Evolutionary conservation across 2,329 filamentous ascomycete species (phyloP), one percentile per base, ranked within the genome.

Genomic region (Microdochium paspali): DNA sequence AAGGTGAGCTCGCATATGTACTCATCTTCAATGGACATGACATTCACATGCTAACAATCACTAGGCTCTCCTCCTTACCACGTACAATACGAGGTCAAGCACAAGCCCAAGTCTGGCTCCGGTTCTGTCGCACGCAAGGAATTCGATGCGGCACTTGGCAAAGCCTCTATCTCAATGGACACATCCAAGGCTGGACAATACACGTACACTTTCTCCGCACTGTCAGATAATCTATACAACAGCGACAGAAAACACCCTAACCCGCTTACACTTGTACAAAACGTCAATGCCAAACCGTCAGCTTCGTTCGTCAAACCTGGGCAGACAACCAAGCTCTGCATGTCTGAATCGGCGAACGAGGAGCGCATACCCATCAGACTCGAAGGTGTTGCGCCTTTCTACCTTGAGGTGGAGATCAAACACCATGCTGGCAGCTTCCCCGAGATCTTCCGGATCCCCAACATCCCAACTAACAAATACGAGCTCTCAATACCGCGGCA

Each of bases 321-420:
- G 15, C 93, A 93, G 64, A 90, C 88, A 1, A 96, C 96, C 73
- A 95, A 93, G 62, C 95, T 91, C 66, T 98, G 93, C 68, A 85
- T 90, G 63, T 83, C 90, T 44, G 88, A 95, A 57, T 79, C 85
- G 45, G 80, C 81, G 47, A 80, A 83, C 26, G 88, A 94, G 58
- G 90, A 98, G 59, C 82, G 80, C 35, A 95, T 98, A 47, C 90
- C 91, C 0, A 85, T 98, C 50, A 83, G 79, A 2, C 75, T 98
- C 18, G 85, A 85, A 50, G 93, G 93, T 32, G 73, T 84, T 15
- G 81, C 91, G 6, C 93, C 93, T 0, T 98, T 98, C 69, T 84
- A 84, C 44, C 72, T 98, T 4, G 93, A 97, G 62, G 77, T 97
- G 23, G 90, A 91, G 59, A 88, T 98, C 66, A 95, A 90, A 68